Evolutionary conservation across 2,329 filamentous ascomycete genomes (phyloP).

Genomic region (Hymenoscyphus linearis): DNA sequence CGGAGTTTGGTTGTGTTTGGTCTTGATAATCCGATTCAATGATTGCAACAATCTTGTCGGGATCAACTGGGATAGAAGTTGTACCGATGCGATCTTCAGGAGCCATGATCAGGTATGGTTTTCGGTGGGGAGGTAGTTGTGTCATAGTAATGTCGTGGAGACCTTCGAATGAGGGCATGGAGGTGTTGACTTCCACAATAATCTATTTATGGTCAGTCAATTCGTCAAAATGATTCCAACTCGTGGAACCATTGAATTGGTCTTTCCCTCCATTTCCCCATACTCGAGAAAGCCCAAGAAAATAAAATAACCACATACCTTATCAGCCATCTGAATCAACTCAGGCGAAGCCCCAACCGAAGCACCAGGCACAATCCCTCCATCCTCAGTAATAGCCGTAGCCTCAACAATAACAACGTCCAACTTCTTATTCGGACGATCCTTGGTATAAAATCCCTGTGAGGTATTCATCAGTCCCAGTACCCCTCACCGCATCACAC

Average conservation of each 20-base stretch:
- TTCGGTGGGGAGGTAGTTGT: constrained; percentile 73
- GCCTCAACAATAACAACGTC: constrained; percentile 85
- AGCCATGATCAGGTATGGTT: constrained; percentile 80
- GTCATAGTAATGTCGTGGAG: constrained; percentile 88
- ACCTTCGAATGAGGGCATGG: constrained; percentile 77
- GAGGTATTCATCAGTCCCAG: not conserved
- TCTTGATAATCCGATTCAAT: constrained; percentile 83
- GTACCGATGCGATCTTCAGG: constrained; percentile 84
- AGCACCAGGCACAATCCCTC: constrained; percentile 81
- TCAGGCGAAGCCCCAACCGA: constrained; percentile 82
- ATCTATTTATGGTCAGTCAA: constrained; percentile 40
- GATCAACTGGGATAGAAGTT: constrained; percentile 75
- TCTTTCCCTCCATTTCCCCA: not conserved
- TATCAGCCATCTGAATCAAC: constrained; percentile 85
- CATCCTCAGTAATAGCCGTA: constrained; percentile 80
- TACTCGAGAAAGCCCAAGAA: not conserved
- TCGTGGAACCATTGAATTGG: too few relatives aligned
- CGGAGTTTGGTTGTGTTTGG: constrained; percentile 66
- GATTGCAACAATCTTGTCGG: constrained; percentile 77
- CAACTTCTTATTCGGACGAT: constrained; percentile 64
- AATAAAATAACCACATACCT: constrained; percentile 40
- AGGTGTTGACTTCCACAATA: constrained; percentile 88
- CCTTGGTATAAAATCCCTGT: constrained; percentile 75
- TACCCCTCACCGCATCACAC: not conserved
- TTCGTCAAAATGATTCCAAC: not conserved